Evolutionary conservation across 768 basidiomycete species (phyloP).

Genomic region (Trametes gibbosa): DNA sequence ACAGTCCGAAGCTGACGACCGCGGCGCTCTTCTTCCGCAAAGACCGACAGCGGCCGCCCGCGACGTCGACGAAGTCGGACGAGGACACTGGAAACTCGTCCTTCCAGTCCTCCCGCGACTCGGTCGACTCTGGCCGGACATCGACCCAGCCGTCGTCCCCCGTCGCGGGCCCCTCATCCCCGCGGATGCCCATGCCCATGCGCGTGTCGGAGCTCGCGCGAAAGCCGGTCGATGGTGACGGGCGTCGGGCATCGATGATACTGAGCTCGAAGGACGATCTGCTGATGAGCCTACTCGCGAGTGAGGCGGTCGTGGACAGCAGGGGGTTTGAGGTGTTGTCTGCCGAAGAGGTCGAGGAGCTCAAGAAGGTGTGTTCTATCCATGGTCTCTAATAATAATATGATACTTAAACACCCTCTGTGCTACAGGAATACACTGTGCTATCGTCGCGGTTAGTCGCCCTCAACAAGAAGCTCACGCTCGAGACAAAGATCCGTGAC

Average conservation of each 20-base stretch:
- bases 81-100: conserved; percentile 29
- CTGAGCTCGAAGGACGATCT: conserved; percentile 77
- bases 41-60: conserved; percentile 39
- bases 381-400: conserved; percentile 19
- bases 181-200: conserved; percentile 29
- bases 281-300: conserved; percentile 84
- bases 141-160: conserved; percentile 32
- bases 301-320: conserved; percentile 93
- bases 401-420: conserved; percentile 24
- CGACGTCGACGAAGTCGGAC: conserved; percentile 17
- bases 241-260: conserved; percentile 43
- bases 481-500: conserved; percentile 87
- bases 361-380: conserved; percentile 64
- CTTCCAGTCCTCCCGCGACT: conserved; percentile 25
- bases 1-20: conserved; percentile 39
- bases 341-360: conserved; percentile 66
- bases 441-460: conserved; percentile 65
- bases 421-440: conserved; percentile 66
- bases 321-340: conserved; percentile 75
- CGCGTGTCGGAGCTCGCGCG: conserved; percentile 33
- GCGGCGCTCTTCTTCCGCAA: conserved; percentile 52
- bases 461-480: conserved; percentile 67
- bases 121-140: conserved; percentile 28
- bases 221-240: conserved; percentile 35
- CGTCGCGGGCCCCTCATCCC: conserved; percentile 42